These are phyloP conservation scores for Cichorium intybus DNA, from an alignment of 140 eudicot genomes.

Conservation along the genomic window DNA sequence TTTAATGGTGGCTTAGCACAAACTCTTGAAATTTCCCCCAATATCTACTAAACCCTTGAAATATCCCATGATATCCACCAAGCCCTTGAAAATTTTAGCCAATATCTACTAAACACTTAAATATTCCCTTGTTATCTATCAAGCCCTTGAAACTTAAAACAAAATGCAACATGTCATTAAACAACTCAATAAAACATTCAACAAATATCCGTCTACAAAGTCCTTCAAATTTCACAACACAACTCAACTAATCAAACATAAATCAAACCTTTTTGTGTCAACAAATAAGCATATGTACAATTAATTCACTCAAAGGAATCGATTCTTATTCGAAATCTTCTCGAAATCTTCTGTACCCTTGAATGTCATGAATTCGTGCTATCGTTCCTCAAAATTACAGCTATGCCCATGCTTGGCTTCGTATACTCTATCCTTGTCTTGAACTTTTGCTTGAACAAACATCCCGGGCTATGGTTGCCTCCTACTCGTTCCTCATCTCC, in stretches of 20 bases:
- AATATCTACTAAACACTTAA: too few relatives aligned
- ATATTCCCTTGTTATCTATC: too few relatives aligned
- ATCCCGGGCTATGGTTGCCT: constrained; percentile 15
- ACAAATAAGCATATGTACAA: constrained; percentile 33
- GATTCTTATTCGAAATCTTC: background rate
- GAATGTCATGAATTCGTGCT: constrained; percentile 23
- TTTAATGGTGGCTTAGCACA: too few relatives aligned
- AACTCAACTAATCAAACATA: constrained; percentile 1
- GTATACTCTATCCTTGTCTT: constrained; percentile 22
- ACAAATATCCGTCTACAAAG: background rate
- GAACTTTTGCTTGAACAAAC: constrained; percentile 28
- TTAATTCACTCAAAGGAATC: constrained; percentile 16
- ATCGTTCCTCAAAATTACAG: constrained; percentile 42
- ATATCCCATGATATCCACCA: background rate
- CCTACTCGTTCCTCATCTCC: constrained; percentile 17
- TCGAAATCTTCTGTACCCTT: background rate
- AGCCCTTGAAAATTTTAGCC: background rate
- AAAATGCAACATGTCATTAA: background rate
- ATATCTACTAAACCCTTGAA: background rate
- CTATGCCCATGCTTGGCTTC: constrained; percentile 37
- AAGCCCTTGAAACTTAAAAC: too few relatives aligned
- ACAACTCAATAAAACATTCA: background rate
- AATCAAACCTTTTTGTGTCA: constrained; percentile 2
- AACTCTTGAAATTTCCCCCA: too few relatives aligned
- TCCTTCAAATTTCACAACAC: background rate